Evolutionary conservation across 2,329 filamentous ascomycete genomes (phyloP), one percentile per base, ranked within the genome.

Genomic region (Alternaria sp.): DNA sequence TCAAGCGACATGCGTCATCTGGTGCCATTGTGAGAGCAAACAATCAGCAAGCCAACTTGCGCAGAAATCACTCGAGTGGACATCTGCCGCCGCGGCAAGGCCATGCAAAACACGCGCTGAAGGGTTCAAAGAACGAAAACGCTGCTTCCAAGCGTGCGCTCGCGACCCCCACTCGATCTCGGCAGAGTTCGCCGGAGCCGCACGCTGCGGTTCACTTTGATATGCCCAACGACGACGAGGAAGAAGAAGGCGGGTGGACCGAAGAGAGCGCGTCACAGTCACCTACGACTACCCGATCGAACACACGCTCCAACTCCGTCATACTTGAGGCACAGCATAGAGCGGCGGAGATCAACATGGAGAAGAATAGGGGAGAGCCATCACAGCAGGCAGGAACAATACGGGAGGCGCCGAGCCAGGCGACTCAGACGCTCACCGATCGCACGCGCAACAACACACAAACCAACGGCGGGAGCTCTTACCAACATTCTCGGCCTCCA

Each of bases 11-110:
- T 76, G 76, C 78, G 18, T 80, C 78, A 30, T 75, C 78, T 26
- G 73, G 77, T 60, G 76, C 69, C 63, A 70, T 81, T 59, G 67
- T 77, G 69, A 69, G 76, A 48, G 69, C 63, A 36, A 63, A 66
- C 34, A 75, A 79, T 44, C 70, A 71, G 14, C 73, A 78, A 42
- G 67, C 70, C 7, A 70, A 69, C 24, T 65, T 81, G 59, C 76
- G 75, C 69, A 80, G 78, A 66, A 81, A 80, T 62, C 74, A 79
- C 59, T 82, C 80, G 28, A 82, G 82, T 70, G 79, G 81, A 16
- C 81, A 83, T 59, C 75, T 84, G 51, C 73, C 79, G 30, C 75
- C 79, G 34, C 75, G 80, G 18, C 72, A 80, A 53, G 74, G 72
- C 20, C 78, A 76, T 32, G 70, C 74, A 4, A 81, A 80, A 69